Evolutionary conservation across 2,329 filamentous ascomycete genomes (phyloP).

Genomic region (Fusarium drepaniforme): DNA sequence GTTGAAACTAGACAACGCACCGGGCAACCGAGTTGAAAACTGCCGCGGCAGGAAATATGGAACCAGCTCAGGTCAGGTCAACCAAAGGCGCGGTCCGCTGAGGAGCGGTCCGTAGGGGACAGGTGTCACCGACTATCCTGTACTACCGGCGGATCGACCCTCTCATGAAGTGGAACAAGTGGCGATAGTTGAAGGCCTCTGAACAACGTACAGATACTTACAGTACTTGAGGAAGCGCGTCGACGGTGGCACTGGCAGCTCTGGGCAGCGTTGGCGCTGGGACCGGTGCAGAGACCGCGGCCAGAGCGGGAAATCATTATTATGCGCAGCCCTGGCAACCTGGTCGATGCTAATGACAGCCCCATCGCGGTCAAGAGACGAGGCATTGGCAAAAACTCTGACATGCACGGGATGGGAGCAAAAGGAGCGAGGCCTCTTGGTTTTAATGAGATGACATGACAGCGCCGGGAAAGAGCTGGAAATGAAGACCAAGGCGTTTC

Average conservation of each 20-base stretch:
- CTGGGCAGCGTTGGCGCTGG: constrained; percentile 24
- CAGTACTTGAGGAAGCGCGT: background rate
- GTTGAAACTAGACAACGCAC: background rate
- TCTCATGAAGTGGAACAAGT: constrained; percentile 6
- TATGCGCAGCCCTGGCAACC: constrained; percentile 18
- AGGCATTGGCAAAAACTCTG: background rate
- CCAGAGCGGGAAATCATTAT: constrained; percentile 34
- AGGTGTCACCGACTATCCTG: constrained; percentile 18
- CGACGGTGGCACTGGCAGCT: constrained; percentile 11
- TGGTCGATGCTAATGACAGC: background rate
- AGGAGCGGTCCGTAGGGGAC: constrained; percentile 6
- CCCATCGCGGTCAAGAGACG: background rate
- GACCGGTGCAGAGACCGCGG: constrained; percentile 26
- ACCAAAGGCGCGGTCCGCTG: constrained; percentile 3
- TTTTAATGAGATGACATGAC: background rate
- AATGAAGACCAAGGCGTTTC: background rate
- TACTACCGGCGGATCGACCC: background rate
- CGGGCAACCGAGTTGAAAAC: background rate
- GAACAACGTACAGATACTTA: background rate
- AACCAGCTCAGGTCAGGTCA: background rate
- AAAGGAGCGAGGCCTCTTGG: background rate
- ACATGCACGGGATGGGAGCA: background rate
- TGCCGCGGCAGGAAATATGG: background rate
- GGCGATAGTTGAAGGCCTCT: background rate
- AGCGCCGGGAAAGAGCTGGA: background rate